Conservation (phyloP, 2,329 filamentous ascomycete species). For the Botrytis tulipae region DNA sequence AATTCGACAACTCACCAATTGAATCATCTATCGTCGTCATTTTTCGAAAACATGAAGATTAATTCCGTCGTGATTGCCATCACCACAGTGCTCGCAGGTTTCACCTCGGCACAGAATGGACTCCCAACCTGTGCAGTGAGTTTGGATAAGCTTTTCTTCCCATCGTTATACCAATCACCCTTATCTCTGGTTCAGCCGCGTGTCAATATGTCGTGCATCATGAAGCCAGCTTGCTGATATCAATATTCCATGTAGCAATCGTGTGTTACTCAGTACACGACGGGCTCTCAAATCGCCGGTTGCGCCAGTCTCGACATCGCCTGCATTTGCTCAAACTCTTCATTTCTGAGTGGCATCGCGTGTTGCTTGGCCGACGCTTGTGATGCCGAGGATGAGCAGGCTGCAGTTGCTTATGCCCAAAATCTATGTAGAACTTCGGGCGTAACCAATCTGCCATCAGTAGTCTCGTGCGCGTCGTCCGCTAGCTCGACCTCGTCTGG, state of each 20-base stretch:
- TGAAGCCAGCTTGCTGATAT: slow-evolving; percentile 4
- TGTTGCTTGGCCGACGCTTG: slow-evolving; percentile 51
- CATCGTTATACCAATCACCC: not conserved
- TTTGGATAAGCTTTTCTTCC: slow-evolving; percentile 25
- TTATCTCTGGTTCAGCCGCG: not conserved
- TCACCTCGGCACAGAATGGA: slow-evolving; percentile 50
- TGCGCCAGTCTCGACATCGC: slow-evolving; percentile 43
- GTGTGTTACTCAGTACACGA: slow-evolving; percentile 40
- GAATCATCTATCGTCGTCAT: not conserved
- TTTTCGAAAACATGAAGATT: slow-evolving; percentile 23
- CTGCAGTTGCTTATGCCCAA: slow-evolving; percentile 38
- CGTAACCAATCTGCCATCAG: slow-evolving; percentile 36
- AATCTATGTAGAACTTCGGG: slow-evolving; percentile 40
- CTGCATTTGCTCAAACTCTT: slow-evolving; percentile 49
- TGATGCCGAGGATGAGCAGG: slow-evolving; percentile 41
- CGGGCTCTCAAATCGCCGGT: slow-evolving; percentile 43
- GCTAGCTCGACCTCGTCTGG: slow-evolving; percentile 15
- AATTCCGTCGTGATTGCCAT: slow-evolving; percentile 40
- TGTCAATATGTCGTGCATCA: not conserved
- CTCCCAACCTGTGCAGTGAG: slow-evolving; percentile 57
- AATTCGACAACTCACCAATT: not conserved
- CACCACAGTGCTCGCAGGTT: slow-evolving; percentile 52
- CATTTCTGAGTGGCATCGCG: slow-evolving; percentile 48
- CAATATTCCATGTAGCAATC: slow-evolving; percentile 31
- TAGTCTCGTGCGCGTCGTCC: slow-evolving; percentile 26